Percentiles rank a stretch among this genome's conserved stretches.
phyloP scores from a whole-genome alignment of 768 basidiomycete species.

The Clavulina sp. region DNA sequence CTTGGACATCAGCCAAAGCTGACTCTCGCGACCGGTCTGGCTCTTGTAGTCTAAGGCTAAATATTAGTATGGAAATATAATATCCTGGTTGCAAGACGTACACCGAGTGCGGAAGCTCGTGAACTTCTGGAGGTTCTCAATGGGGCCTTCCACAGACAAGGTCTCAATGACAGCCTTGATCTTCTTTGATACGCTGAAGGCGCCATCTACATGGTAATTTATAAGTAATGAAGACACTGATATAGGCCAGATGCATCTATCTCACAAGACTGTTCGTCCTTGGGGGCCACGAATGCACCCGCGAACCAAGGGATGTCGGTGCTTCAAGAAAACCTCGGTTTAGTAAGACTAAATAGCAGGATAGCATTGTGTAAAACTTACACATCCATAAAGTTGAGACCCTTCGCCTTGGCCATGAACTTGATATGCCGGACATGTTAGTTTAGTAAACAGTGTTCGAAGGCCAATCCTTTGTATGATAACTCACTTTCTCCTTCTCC shows the following conservation, averaged over 20 bases:
- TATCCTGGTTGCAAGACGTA: constrained; percentile 20
- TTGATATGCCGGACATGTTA: constrained; percentile 18
- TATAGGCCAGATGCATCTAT: too few relatives aligned
- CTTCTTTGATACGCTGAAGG: constrained; percentile 28
- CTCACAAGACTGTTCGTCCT: too few relatives aligned
- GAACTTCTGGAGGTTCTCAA: constrained; percentile 45
- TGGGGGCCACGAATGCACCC: too few relatives aligned
- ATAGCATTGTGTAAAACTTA: constrained; percentile 11
- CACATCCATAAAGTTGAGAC: constrained; percentile 76
- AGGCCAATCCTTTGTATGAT: background rate
- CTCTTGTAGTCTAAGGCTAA: background rate
- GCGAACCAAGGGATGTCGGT: too few relatives aligned
- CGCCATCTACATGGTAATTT: background rate
- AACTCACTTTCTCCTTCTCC: constrained; percentile 67
- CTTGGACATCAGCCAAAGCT: constrained; percentile 54
- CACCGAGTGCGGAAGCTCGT: constrained; percentile 58
- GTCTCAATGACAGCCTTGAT: constrained; percentile 45
- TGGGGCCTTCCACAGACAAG: constrained; percentile 47
- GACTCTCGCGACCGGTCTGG: constrained; percentile 60
- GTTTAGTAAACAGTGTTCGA: background rate
- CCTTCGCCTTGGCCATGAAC: constrained; percentile 63
- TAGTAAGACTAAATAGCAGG: too few relatives aligned
- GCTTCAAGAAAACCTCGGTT: too few relatives aligned
- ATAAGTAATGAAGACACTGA: too few relatives aligned
- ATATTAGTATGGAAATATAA: background rate